phyloP scores from a whole-genome alignment of 441 rosid species.

The Pelargonium citronellum region DNA sequence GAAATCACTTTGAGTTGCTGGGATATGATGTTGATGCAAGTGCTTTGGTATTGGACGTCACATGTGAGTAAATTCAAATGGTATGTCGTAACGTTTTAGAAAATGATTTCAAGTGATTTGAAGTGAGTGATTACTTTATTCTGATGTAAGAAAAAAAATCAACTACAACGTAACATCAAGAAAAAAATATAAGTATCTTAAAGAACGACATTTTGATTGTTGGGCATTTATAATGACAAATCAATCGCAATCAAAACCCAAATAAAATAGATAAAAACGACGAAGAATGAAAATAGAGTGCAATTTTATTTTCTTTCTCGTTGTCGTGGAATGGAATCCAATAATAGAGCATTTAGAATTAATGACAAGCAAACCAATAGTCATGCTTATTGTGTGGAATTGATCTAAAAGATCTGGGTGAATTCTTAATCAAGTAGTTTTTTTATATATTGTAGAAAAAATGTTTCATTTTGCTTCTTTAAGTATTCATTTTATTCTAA shows the following conservation, averaged over 20 bases:
- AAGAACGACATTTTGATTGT: not conserved
- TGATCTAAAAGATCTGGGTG: not conserved
- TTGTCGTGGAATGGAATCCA: not conserved
- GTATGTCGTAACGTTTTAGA: too few species aligned
- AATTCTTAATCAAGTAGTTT: not conserved
- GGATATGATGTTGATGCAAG: not conserved
- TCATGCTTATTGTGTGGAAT: constrained; percentile 17
- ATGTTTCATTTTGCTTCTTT: too few species aligned
- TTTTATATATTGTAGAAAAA: too few species aligned
- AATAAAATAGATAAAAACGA: too few species aligned
- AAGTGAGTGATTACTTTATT: too few species aligned
- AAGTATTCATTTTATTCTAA: too few species aligned
- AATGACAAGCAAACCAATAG: constrained; percentile 22
- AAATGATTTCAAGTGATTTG: not conserved
- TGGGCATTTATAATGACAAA: not conserved
- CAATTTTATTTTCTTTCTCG: not conserved
- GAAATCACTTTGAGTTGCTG: not conserved
- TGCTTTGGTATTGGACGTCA: not conserved
- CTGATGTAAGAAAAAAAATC: not conserved
- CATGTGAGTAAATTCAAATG: not conserved
- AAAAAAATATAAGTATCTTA: not conserved
- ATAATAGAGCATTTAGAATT: not conserved
- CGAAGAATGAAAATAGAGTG: not conserved
- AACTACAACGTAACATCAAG: not conserved
- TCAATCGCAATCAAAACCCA: too few species aligned